Percentiles rank a stretch among this genome's conserved stretches.
Evolutionary conservation across 2,329 filamentous ascomycete genomes (phyloP).

Genomic region (Penicillium sclerotiorum): DNA sequence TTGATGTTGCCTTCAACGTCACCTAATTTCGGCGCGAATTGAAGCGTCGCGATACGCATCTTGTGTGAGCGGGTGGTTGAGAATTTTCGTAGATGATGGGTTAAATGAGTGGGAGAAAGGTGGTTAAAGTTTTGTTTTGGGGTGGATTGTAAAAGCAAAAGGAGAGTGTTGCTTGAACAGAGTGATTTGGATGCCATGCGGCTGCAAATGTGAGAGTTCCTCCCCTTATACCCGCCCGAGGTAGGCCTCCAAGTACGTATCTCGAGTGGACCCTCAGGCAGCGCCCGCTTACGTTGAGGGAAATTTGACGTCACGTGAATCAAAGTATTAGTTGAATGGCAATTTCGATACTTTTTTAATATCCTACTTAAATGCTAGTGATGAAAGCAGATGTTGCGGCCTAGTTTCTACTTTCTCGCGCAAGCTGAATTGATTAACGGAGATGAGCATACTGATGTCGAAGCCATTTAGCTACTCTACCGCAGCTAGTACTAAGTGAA

Average conservation of each 20-base stretch:
- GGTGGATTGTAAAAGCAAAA: neutral
- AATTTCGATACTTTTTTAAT: no score
- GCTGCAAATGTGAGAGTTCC: neutral
- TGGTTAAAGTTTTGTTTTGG: neutral
- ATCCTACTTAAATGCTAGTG: no score
- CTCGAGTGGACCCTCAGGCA: neutral
- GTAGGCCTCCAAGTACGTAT: neutral
- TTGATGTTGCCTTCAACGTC: constrained; percentile 50
- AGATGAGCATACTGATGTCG: no score
- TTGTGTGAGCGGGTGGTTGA: constrained; percentile 15
- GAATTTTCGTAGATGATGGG: constrained; percentile 3
- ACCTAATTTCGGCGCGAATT: constrained; percentile 48
- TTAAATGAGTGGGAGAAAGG: neutral
- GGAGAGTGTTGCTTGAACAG: no score
- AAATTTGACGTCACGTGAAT: no score
- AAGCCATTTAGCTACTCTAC: no score
- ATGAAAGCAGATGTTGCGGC: no score
- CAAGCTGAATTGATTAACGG: no score
- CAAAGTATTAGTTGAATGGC: no score
- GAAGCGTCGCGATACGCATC: constrained; percentile 53
- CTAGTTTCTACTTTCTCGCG: no score
- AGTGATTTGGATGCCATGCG: neutral
- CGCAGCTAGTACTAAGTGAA: no score
- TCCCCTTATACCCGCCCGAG: neutral
- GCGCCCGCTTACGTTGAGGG: no score